Conservation (phyloP, 305 asterid species). For the Solanum hybrid region DNA sequence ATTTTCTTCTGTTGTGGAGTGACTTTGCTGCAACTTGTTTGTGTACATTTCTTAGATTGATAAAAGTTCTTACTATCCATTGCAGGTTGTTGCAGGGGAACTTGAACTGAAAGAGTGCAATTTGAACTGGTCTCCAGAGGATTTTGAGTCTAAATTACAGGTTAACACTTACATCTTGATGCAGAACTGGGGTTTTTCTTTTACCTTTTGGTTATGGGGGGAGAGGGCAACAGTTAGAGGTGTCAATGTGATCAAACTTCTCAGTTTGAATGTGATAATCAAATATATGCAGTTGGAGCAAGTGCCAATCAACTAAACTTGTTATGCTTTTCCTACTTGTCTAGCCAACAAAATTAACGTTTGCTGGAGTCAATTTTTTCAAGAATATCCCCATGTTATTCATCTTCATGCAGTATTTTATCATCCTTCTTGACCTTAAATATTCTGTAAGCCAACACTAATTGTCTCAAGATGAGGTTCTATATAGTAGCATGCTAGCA, state of each 20-base stretch:
- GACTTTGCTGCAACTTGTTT: constrained; percentile 4
- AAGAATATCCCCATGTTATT: not conserved
- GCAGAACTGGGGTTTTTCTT: not conserved
- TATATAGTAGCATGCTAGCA: not conserved
- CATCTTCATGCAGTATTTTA: not conserved
- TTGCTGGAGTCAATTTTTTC: not conserved
- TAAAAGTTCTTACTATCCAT: not conserved
- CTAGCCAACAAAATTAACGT: not conserved
- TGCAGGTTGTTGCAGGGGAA: constrained; percentile 96
- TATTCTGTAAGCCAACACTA: not conserved
- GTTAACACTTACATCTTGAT: constrained; percentile 18
- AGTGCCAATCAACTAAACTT: not conserved
- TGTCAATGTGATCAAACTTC: not conserved
- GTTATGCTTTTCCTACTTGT: constrained; percentile 3
- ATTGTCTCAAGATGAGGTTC: not conserved
- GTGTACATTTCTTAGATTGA: not conserved
- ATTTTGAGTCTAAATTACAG: constrained; percentile 89
- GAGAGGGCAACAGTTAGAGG: not conserved
- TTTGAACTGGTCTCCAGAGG: constrained; percentile 90
- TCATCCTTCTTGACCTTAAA: not conserved
- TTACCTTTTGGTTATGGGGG: not conserved
- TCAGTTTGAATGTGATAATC: not conserved
- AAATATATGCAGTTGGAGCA: not conserved
- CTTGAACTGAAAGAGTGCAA: constrained; percentile 90
- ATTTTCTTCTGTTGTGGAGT: not conserved